Percentiles rank a stretch among this genome's conserved stretches.
phyloP scores from a whole-genome alignment of 1,284 basidiomycete species.

The Malassezia sp. region DNA sequence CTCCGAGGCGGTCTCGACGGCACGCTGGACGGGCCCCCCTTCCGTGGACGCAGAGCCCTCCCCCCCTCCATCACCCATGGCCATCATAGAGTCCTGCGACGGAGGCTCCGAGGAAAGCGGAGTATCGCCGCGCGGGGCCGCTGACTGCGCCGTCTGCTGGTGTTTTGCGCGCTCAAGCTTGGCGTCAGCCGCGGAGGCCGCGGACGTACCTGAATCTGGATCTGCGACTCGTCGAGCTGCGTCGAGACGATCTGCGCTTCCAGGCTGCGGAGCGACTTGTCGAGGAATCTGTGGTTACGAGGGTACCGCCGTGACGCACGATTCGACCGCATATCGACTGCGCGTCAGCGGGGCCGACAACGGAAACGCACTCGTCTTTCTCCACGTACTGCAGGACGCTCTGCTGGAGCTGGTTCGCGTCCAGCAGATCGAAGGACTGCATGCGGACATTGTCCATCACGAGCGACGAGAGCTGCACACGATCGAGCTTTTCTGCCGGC shows the following conservation, averaged over 20 bases:
- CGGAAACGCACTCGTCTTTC: constrained; percentile 39
- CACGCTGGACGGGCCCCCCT: too few relatives aligned
- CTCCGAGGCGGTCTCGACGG: too few relatives aligned
- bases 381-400: constrained; percentile 41
- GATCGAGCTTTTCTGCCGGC: constrained; percentile 30
- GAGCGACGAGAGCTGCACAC: constrained; percentile 29
- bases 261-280: constrained; percentile 23
- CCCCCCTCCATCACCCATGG: too few relatives aligned
- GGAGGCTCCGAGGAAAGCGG: too few relatives aligned
- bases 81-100: constrained; percentile 6
- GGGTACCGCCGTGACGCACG: too few relatives aligned
- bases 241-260: constrained; percentile 23
- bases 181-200: background rate
- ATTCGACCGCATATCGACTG: too few relatives aligned
- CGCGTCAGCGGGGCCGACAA: too few relatives aligned
- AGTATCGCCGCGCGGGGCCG: too few relatives aligned
- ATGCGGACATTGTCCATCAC: constrained; percentile 32
- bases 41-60: too few relatives aligned
- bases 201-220: too few relatives aligned
- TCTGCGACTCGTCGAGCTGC: constrained; percentile 27
- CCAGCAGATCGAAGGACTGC: constrained; percentile 37
- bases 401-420: constrained; percentile 28
- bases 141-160: too few relatives aligned
- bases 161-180: constrained; percentile 22
- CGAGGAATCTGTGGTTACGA: constrained; percentile 28